These are phyloP conservation scores for Aspergillus sergii DNA, from an alignment of 2,329 filamentous ascomycete species.

Conservation along the genomic window DNA sequence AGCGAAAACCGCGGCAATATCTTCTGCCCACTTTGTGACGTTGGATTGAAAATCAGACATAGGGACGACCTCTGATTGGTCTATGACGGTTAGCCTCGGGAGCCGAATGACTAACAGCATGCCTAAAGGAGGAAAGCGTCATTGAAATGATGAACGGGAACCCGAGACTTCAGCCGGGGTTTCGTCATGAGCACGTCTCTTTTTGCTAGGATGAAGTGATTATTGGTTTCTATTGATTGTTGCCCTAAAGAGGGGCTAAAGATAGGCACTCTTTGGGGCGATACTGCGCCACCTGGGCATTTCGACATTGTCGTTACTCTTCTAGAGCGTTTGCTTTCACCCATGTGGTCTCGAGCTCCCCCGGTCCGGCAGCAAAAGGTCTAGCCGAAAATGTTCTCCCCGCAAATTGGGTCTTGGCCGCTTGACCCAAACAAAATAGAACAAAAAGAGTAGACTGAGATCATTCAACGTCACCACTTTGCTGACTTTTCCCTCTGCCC, in stretches of 20 bases:
- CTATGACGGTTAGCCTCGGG: constrained; percentile 19
- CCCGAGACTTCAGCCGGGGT: constrained; percentile 19
- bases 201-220: constrained; percentile 1
- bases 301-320: not conserved
- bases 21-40: constrained; percentile 33
- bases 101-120: constrained; percentile 19
- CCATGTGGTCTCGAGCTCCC: constrained; percentile 14
- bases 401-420: constrained; percentile 21
- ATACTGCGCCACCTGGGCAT: not conserved
- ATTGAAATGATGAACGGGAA: constrained; percentile 5
- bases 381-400: constrained; percentile 22
- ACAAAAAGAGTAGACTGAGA: constrained; percentile 12
- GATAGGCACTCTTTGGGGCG: not conserved
- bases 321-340: not conserved
- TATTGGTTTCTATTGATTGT: not conserved
- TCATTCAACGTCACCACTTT: constrained; percentile 26
- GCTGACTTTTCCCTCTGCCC: constrained; percentile 17
- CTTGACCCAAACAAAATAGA: constrained; percentile 3
- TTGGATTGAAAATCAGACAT: constrained; percentile 21
- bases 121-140: constrained; percentile 11
- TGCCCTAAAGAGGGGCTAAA: not conserved
- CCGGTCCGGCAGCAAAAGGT: constrained; percentile 13
- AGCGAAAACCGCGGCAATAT: constrained; percentile 34
- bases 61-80: constrained; percentile 28
- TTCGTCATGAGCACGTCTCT: constrained; percentile 21